Conservation (phyloP, 495 filamentous ascomycete species). For the Aspergillus conjunctus region DNA sequence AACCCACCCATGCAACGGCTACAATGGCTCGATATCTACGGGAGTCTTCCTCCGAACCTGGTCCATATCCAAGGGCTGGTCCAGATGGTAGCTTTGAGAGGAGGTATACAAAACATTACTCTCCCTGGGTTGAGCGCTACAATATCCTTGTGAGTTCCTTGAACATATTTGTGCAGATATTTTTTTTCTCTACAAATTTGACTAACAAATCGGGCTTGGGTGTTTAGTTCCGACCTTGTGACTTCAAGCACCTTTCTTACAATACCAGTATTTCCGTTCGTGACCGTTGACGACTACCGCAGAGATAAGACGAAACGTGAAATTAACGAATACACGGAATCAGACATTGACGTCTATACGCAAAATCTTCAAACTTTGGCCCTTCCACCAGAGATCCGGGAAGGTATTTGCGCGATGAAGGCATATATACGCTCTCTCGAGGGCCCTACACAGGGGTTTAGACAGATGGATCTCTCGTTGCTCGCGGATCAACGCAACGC, state of each 20-base stretch:
- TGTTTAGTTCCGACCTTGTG: slow-evolving; percentile 40
- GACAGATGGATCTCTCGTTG: slow-evolving; percentile 25
- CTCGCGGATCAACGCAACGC: slow-evolving; percentile 45
- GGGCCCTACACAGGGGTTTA: slow-evolving; percentile 13
- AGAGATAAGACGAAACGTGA: slow-evolving; percentile 28
- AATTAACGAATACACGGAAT: slow-evolving; percentile 31
- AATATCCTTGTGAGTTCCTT: slow-evolving; percentile 40
- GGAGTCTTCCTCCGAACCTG: slow-evolving; percentile 39
- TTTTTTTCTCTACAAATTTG: not conserved
- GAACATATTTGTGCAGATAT: not conserved
- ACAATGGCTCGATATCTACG: slow-evolving; percentile 49
- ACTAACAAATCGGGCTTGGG: slow-evolving; percentile 1
- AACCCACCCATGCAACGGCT: slow-evolving; percentile 41
- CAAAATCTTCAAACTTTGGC: slow-evolving; percentile 34
- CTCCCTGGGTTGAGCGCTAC: slow-evolving; percentile 36
- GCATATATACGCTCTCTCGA: slow-evolving; percentile 36
- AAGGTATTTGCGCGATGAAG: slow-evolving; percentile 35
- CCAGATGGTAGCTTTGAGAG: slow-evolving; percentile 40
- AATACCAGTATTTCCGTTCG: slow-evolving; percentile 38
- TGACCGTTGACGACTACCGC: slow-evolving; percentile 32
- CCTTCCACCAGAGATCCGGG: slow-evolving; percentile 34
- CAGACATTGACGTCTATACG: slow-evolving; percentile 32
- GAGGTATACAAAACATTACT: slow-evolving; percentile 38
- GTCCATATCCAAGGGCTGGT: slow-evolving; percentile 42
- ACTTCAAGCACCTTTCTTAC: slow-evolving; percentile 33